Base-by-base conservation (phyloP, 148 eudicot species). In the Cornus kousa region DNA sequence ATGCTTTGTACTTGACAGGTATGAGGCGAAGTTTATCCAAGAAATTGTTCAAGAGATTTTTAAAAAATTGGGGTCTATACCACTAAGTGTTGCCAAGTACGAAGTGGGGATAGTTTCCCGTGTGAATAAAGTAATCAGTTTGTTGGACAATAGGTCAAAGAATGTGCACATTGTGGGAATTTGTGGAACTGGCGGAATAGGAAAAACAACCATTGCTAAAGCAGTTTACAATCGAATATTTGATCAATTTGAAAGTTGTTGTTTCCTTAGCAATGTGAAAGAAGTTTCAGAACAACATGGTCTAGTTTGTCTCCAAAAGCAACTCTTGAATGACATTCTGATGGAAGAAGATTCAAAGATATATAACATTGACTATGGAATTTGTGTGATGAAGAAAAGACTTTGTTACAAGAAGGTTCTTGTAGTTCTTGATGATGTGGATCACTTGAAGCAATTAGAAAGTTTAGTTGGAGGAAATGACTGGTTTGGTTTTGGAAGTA, bases 111-210 rank as follows among this genome's bases (percentile, higher is more conserved):
- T 74, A 64, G 76, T 55, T 5, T 57, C 76, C 17, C 76, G 67
- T 74, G 67, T 74, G 12, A 22, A 28, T 1, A 9, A 59, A 13
- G 76, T 74, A 5, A 28, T 16, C 2, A 28, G 22, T 2, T 32
- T 74, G 67, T 57, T 74, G 32, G 22, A n/a, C 5, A 55, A 4
- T 31, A 24, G 67, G 64, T 37, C 11, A 7, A 33, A 50, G 31
- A 40, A 74, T 57, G 23, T 73, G 50, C 28, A 33, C 53, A 50
- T 73, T 24, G 2, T 53, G 4, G 76, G 76, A 24, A 73, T 73
- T 1, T 73, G 76, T 67, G 76, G 76, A 28, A 57, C 50, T 23
- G 76, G 76, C 11, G 76, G 76, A 31, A 74, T 74, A 2, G 76
- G 76, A 20, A 74, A 74, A 14, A 74, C 76, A 53, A 74, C 76